Base-by-base conservation (phyloP, 148 eudicot genomes). In the Rhododendron vialii region DNA sequence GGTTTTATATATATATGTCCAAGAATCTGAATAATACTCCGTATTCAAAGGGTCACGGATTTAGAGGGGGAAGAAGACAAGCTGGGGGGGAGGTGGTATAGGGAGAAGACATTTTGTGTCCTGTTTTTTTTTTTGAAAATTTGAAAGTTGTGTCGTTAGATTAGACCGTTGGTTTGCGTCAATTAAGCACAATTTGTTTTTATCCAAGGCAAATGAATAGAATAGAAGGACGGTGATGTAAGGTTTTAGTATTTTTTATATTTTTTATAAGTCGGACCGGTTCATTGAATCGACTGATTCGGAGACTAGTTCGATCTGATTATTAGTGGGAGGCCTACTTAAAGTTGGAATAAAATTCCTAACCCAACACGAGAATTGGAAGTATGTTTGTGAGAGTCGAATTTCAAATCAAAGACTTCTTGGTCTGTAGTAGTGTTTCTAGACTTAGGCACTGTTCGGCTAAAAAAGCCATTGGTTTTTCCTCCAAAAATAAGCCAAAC, bases 151-250 rank as follows among this genome's bases (percentile, higher is more conserved):
- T 47, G 1, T 82, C 18, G 65, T 53, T 50, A 30, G 67, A 85
- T 83, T 69, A 83, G 91, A 89, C 91, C 91, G 91, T 89, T 89
- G 86, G 75, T 45, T 35, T 36, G 71, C 50, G 28, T 41, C 28
- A 77, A 20, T 30, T 55, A 79, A 47, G 78, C 43, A 53, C 33
- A 61, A 33, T 45, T 78, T 76, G 83, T 83, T 36, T 15, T 50
- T 82, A 87, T 83, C 86, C 78, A 12, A 78, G 20, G 84, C 24
- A 22, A 53, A 14, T 61, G 69, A 71, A 53, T 80, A 67, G 81
- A 87, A 35, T 50, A 45, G 22, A 84, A 15, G 38, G 77, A 63
- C 38, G 24, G 36, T 47, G 45, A 47, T 69, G 33, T n/a, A 65
- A 9, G n/a, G n/a, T n/a, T n/a, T n/a, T n/a, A n/a, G n/a, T n/a